A percentile compares a stretch with the other conserved stretches of the same genome.
Evolutionary conservation across 140 eudicot species (phyloP).

Genomic region (Flaveria floridana): DNA sequence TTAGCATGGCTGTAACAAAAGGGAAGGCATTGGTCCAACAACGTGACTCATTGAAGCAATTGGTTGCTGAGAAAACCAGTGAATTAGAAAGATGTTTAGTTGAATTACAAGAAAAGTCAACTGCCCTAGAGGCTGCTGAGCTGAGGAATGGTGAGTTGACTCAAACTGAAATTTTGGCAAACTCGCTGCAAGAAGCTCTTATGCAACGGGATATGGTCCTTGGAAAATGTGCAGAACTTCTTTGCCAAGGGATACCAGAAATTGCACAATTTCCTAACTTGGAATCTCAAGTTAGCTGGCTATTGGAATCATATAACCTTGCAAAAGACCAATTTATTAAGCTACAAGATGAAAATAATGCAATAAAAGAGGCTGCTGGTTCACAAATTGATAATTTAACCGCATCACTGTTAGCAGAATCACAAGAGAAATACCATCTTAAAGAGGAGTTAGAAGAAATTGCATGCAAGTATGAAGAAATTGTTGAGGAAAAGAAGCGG

Average conservation of each 20-base stretch:
- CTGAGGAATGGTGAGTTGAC: slow-evolving; percentile 48
- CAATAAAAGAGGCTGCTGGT: slow-evolving; percentile 53
- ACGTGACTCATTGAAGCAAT: slow-evolving; percentile 77
- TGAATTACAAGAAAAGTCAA: slow-evolving; percentile 70
- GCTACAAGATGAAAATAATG: slow-evolving; percentile 47
- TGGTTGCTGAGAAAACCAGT: slow-evolving; percentile 68
- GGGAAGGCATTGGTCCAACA: slow-evolving; percentile 96
- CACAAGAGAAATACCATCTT: slow-evolving; percentile 56
- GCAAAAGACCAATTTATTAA: slow-evolving; percentile 44
- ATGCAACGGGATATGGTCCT: slow-evolving; percentile 51
- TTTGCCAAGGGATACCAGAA: slow-evolving; percentile 59
- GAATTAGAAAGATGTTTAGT: slow-evolving; percentile 56
- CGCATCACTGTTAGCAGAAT: slow-evolving; percentile 49
- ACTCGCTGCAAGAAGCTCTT: slow-evolving; percentile 66
- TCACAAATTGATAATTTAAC: slow-evolving; percentile 55
- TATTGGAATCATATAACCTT: slow-evolving; percentile 49
- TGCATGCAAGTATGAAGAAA: slow-evolving; percentile 39
- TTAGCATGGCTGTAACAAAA: slow-evolving; percentile 91
- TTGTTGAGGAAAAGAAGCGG: slow-evolving; percentile 50
- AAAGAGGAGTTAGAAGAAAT: slow-evolving; percentile 51
- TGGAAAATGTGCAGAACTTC: slow-evolving; percentile 55
- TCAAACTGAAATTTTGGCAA: slow-evolving; percentile 45
- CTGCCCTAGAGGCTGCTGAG: slow-evolving; percentile 66
- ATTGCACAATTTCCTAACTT: slow-evolving; percentile 41
- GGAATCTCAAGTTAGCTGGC: slow-evolving; percentile 66